These are phyloP conservation scores for Ceratocystis eucalypticola DNA, from an alignment of 2,329 filamentous ascomycete genomes.

Conservation along the genomic window DNA sequence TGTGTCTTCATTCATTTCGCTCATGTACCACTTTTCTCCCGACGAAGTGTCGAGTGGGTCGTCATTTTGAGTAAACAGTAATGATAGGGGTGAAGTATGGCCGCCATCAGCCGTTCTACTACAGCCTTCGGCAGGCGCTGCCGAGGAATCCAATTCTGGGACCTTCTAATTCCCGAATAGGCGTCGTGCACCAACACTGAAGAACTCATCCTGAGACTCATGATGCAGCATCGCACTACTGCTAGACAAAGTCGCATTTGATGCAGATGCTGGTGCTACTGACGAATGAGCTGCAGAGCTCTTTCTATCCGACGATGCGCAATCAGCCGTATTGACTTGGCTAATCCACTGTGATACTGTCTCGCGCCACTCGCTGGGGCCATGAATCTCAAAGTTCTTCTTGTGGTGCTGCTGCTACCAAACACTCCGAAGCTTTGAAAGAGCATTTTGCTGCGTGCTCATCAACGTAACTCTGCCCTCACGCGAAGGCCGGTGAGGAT, in stretches of 20 bases:
- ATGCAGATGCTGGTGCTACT: not conserved
- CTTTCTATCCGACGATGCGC: not conserved
- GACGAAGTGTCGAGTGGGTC: not conserved
- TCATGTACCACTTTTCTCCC: not conserved
- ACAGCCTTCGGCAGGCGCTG: not conserved
- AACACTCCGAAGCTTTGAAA: not conserved
- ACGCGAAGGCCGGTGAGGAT: not conserved
- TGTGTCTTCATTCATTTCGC: not conserved
- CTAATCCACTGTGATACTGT: not conserved
- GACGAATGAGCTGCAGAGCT: not conserved
- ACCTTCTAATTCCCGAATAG: not conserved
- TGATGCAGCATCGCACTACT: not conserved
- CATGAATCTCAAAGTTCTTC: not conserved
- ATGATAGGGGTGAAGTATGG: not conserved
- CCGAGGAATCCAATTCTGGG: not conserved
- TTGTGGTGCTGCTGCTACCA: not conserved
- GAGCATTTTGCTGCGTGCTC: not conserved
- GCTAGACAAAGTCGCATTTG: not conserved
- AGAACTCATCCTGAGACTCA: not conserved
- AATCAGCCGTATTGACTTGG: not conserved
- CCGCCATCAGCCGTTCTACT: not conserved
- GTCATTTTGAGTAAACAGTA: not conserved
- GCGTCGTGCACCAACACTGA: conserved; percentile 1
- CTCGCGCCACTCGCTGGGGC: not conserved
- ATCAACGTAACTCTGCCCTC: not conserved